Conservation (phyloP, 129 eudicot species). For the Flaveria trinervia region DNA sequence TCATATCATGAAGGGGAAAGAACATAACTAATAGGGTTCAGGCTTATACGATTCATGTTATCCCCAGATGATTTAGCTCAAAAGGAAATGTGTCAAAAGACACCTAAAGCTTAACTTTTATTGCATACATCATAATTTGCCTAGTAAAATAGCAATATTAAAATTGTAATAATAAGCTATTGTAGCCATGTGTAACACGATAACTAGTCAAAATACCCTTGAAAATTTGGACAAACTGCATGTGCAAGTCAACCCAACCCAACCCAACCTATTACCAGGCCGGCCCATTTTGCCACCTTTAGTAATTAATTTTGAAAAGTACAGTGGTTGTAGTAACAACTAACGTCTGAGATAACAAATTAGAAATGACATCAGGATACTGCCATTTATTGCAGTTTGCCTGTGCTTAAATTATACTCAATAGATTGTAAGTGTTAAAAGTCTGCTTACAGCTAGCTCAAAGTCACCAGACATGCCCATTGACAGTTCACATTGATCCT, state of each 20-base stretch:
- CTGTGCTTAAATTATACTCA: not conserved
- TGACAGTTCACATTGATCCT: slow-evolving; percentile 75
- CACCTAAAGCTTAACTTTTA: not conserved
- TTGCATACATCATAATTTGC: not conserved
- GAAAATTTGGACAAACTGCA: not conserved
- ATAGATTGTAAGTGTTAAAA: not conserved
- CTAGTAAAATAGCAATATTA: not conserved
- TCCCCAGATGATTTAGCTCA: not conserved
- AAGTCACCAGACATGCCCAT: slow-evolving; percentile 99
- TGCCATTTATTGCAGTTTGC: not conserved
- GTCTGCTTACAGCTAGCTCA: slow-evolving; percentile 84
- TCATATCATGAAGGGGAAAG: no score
- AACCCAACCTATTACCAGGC: not conserved
- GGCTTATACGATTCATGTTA: no score
- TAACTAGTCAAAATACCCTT: not conserved
- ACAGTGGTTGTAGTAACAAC: not conserved
- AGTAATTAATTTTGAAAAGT: not conserved
- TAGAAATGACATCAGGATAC: not conserved
- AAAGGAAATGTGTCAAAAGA: not conserved
- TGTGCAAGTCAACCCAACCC: not conserved
- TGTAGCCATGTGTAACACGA: not conserved
- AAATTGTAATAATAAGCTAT: not conserved
- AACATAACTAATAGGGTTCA: no score
- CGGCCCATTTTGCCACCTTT: not conserved
- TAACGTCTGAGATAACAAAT: not conserved